Evolutionary conservation across 495 filamentous ascomycete genomes (phyloP).

Genomic region (Glarea lozoyensis): DNA sequence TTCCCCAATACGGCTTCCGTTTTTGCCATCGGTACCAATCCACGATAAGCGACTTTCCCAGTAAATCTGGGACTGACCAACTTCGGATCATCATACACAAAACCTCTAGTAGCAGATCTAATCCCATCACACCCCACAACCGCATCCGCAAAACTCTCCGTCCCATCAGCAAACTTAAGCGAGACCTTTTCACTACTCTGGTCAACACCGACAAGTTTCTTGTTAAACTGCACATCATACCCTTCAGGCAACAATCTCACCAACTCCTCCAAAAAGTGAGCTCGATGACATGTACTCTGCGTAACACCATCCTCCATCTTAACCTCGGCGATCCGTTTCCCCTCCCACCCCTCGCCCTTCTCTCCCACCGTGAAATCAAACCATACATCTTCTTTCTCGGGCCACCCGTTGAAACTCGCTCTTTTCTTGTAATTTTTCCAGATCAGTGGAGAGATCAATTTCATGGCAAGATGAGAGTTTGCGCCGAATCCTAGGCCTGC

Average conservation of each 20-base stretch:
- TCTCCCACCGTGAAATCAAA: slow-evolving; percentile 17
- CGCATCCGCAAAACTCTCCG: slow-evolving; percentile 35
- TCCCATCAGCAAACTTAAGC: slow-evolving; percentile 47
- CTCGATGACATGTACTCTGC: slow-evolving; percentile 34
- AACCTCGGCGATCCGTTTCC: slow-evolving; percentile 8
- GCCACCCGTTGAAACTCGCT: slow-evolving; percentile 14
- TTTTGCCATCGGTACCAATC: slow-evolving; percentile 45
- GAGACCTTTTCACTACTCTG: slow-evolving; percentile 24
- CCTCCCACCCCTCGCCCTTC: slow-evolving; percentile 7
- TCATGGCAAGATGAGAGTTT: slow-evolving; percentile 49
- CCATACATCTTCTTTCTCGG: slow-evolving; percentile 15
- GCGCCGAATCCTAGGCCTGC: slow-evolving; percentile 52
- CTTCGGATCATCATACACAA: slow-evolving; percentile 28
- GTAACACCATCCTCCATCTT: slow-evolving; percentile 17
- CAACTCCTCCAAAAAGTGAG: slow-evolving; percentile 50
- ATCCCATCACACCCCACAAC: slow-evolving; percentile 52
- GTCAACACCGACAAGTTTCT: slow-evolving; percentile 9
- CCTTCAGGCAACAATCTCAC: slow-evolving; percentile 41
- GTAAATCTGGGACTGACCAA: slow-evolving; percentile 31
- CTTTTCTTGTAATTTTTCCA: slow-evolving; percentile 22
- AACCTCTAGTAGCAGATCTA: slow-evolving; percentile 36
- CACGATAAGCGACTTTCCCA: slow-evolving; percentile 42
- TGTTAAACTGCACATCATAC: slow-evolving; percentile 34
- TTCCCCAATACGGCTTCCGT: slow-evolving; percentile 43
- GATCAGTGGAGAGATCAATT: slow-evolving; percentile 36